Evolutionary conservation across 208 protist genomes (phyloP).

Genomic region (Polymyxa betae): DNA sequence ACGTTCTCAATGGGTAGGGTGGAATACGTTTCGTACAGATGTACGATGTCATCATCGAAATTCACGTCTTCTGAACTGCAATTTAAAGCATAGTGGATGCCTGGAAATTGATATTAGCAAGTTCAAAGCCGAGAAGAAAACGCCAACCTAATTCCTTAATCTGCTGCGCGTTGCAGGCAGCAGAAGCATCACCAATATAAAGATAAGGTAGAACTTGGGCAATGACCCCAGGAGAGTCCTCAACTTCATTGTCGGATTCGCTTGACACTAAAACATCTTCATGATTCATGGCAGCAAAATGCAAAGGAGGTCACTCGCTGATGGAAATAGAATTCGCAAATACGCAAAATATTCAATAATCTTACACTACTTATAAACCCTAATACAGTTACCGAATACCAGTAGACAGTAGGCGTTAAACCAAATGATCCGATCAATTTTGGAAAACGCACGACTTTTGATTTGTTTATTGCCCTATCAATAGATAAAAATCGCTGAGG

Average conservation of each 20-base stretch:
- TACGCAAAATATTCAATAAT: too few relatives aligned
- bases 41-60: neutral
- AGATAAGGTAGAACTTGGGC: constrained; percentile 16
- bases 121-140: neutral
- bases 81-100: neutral
- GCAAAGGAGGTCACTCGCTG: too few relatives aligned
- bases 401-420: too few relatives aligned
- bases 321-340: too few relatives aligned
- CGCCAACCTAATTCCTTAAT: neutral
- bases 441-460: too few relatives aligned
- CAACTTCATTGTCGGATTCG: neutral
- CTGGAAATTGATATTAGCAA: neutral
- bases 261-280: too few relatives aligned
- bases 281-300: too few relatives aligned
- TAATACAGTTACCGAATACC: too few relatives aligned
- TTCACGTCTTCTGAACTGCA: constrained; percentile 2
- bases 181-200: constrained; percentile 20
- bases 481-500: too few relatives aligned
- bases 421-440: too few relatives aligned
- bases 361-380: too few relatives aligned
- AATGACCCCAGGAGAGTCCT: neutral
- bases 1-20: constrained; percentile 8
- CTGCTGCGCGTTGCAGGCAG: neutral
- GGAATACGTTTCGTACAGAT: neutral
- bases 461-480: too few relatives aligned